A percentile compares a stretch with the other conserved stretches of the same genome.
These are phyloP conservation scores for Boletus eberwhitei DNA, from an alignment of 768 basidiomycete species.

Conservation along the genomic window DNA sequence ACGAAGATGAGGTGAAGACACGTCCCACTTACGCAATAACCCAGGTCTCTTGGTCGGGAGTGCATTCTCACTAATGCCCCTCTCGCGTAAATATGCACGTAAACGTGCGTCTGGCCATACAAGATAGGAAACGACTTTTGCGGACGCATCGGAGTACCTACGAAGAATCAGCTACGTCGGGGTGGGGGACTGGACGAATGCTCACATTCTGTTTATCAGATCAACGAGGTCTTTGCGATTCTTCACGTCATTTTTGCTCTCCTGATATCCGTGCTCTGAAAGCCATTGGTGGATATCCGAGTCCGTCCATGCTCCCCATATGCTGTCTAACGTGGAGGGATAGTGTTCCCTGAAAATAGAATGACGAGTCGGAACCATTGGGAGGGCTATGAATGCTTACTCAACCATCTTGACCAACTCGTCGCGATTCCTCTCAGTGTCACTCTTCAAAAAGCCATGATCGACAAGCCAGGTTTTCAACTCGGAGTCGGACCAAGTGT, in stretches of 20 bases:
- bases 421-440: slow-evolving; percentile 63
- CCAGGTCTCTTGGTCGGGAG: slow-evolving; percentile 66
- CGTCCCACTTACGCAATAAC: slow-evolving; percentile 61
- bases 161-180: not conserved
- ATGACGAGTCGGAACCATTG: not conserved
- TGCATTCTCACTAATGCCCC: slow-evolving; percentile 66
- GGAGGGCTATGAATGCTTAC: slow-evolving; percentile 35
- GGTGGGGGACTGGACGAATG: not conserved
- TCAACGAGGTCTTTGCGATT: slow-evolving; percentile 75
- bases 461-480: slow-evolving; percentile 77
- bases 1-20: not conserved
- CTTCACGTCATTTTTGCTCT: slow-evolving; percentile 45
- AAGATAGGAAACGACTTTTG: slow-evolving; percentile 60
- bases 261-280: slow-evolving; percentile 65
- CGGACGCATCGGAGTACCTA: slow-evolving; percentile 52
- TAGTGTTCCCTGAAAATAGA: slow-evolving; percentile 61
- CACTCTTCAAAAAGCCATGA: slow-evolving; percentile 68
- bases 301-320: slow-evolving; percentile 72
- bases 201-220: slow-evolving; percentile 68
- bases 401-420: slow-evolving; percentile 73
- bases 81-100: slow-evolving; percentile 81
- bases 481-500: slow-evolving; percentile 75
- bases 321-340: slow-evolving; percentile 50
- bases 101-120: slow-evolving; percentile 93
- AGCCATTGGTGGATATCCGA: slow-evolving; percentile 72